Evolutionary conservation across 257 asterid species (phyloP), one percentile per base, ranked within the genome.

Genomic region (Cruciata laevipes): DNA sequence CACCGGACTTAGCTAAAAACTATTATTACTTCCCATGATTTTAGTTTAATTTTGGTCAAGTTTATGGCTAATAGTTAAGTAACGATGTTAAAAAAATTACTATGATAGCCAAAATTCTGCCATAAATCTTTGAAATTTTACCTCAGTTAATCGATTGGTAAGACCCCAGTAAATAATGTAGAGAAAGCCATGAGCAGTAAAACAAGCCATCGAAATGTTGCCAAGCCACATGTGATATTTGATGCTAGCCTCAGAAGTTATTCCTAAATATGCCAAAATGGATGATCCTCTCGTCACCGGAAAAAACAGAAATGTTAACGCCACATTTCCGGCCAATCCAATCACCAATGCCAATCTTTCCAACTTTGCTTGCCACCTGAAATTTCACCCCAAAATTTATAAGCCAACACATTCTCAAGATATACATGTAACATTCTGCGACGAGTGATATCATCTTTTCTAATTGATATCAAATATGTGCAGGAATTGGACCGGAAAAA

Each of bases 201-300:
- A 87, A 53, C 90, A 83, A 27, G 80, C 63, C 99, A 94, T 87
- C 12, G 95, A 75, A 55, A 87, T 61, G 47, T 94, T 76, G 27
- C 96, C 99, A 58, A 94, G 80, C 99, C 99, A 90, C 51, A 82
- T 85, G 49, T 94, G 99, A 74, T 94, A 94, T 55, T 87, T 94
- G 67, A 94, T 79, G 74, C 90, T 80, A 10, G 86, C 78, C 47
- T 94, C 99, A 16, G 95, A 88, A 49, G 96, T 94, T 49, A 94
- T 49, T 23, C 96, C 99, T 68, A 90, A 55, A 78, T 86, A 81
- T 8, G 95, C 90, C 83, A 94, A 75, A 64, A 94, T 86, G 0
- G 99, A 90, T 1, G 99, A 94, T 0, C 92, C 83, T 62, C 97
- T 75, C 38, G 96, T 78, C 59, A 90, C 97, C 4, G 99, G 99